Percentiles rank a stretch among this genome's conserved stretches.
Evolutionary conservation across 768 basidiomycete genomes (phyloP).

Genomic region (Pholiota conissans): DNA sequence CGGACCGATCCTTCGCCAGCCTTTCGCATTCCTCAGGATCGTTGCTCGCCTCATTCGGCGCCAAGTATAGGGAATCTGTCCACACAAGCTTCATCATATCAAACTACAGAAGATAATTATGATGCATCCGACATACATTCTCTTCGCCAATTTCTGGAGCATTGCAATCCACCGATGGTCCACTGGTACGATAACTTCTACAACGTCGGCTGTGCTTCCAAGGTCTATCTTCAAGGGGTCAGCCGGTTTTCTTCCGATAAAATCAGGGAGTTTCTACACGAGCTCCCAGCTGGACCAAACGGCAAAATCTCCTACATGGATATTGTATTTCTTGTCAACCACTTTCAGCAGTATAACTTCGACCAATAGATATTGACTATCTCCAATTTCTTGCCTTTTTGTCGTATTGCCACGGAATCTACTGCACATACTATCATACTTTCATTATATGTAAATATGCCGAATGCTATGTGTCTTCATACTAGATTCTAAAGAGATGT

Average conservation of each 20-base stretch:
- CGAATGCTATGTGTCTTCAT: too few relatives aligned
- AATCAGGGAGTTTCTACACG: neutral
- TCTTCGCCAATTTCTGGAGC: neutral
- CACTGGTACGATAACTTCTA: neutral
- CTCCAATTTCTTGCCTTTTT: too few relatives aligned
- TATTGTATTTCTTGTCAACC: neutral
- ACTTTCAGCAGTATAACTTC: neutral
- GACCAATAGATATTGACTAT: neutral
- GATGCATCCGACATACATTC: neutral
- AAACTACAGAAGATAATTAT: too few relatives aligned
- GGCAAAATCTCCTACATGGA: neutral
- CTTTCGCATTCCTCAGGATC: too few relatives aligned
- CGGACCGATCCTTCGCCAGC: too few relatives aligned
- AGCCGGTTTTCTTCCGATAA: neutral
- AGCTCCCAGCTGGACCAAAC: neutral
- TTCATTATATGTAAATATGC: too few relatives aligned
- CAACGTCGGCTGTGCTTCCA: neutral
- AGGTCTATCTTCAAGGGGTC: neutral
- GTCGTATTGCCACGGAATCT: too few relatives aligned
- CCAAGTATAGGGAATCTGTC: too few relatives aligned
- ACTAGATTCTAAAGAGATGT: too few relatives aligned
- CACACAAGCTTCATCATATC: too few relatives aligned
- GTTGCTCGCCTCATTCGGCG: too few relatives aligned
- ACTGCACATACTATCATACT: too few relatives aligned
- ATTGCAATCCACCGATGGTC: neutral